A percentile compares a stretch with the other conserved stretches of the same genome.
Conservation (phyloP, 1,139 yeast genomes). For the Zygosaccharomyces pseudobailii region DNA sequence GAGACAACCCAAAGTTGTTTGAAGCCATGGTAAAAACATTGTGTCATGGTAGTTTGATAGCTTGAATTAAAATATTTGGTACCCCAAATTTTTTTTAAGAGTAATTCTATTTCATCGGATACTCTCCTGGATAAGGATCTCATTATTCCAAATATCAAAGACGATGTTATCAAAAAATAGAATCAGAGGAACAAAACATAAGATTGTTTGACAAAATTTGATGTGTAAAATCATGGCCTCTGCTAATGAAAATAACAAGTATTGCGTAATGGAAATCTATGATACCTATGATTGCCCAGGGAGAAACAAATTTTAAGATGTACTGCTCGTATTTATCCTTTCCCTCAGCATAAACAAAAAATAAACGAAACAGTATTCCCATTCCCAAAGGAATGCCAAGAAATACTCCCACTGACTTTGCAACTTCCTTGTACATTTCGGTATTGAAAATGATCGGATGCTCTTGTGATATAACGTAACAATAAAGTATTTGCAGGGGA, state of each 20-base stretch:
- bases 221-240: slow-evolving; percentile 47
- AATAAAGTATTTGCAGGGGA: slow-evolving; percentile 48
- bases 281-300: slow-evolving; percentile 52
- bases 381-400: slow-evolving; percentile 51
- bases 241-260: slow-evolving; percentile 48
- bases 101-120: slow-evolving; percentile 14
- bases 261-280: slow-evolving; percentile 50
- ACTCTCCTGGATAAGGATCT: slow-evolving; percentile 31
- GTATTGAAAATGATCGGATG: slow-evolving; percentile 19
- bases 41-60: slow-evolving; percentile 45
- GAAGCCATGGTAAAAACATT: slow-evolving; percentile 56
- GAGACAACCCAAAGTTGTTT: slow-evolving; percentile 50
- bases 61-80: slow-evolving; percentile 36
- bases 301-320: slow-evolving; percentile 42
- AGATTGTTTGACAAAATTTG: slow-evolving; percentile 48
- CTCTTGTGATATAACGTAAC: slow-evolving; percentile 37
- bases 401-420: slow-evolving; percentile 49
- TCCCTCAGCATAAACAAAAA: slow-evolving; percentile 27
- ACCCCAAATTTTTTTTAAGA: slow-evolving; percentile 21
- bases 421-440: slow-evolving; percentile 41
- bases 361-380: slow-evolving; percentile 43
- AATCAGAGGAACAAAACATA: slow-evolving; percentile 49
- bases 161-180: slow-evolving; percentile 50
- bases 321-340: slow-evolving; percentile 33
- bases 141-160: slow-evolving; percentile 41